Percentiles rank a stretch among this genome's conserved stretches.
phyloP scores from a whole-genome alignment of 257 asterid species.

The Gardenia jasminoides region DNA sequence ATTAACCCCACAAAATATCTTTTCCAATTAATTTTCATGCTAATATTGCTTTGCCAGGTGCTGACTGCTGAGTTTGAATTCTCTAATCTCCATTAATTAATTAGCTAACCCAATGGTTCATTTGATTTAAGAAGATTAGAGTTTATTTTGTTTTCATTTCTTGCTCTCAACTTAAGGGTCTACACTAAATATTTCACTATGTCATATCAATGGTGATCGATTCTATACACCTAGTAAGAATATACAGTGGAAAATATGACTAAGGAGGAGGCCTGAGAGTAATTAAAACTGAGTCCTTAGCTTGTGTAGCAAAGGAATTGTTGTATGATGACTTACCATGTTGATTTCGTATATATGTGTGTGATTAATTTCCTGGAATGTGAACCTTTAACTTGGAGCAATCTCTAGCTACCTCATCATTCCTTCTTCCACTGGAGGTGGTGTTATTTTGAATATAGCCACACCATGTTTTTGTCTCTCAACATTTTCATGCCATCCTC shows the following conservation, averaged over 20 bases:
- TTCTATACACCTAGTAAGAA: too few species aligned
- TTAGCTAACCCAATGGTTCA: too few species aligned
- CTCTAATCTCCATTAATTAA: too few species aligned
- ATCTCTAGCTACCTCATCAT: conserved; percentile 15
- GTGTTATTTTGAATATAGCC: conserved; percentile 19
- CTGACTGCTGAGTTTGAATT: too few species aligned
- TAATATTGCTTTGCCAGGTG: too few species aligned
- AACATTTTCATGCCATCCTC: conserved; percentile 23
- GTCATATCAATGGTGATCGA: background rate
- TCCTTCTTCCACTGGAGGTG: conserved; percentile 19
- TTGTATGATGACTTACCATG: background rate
- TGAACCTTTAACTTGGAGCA: background rate
- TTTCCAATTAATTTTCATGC: too few species aligned
- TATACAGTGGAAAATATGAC: too few species aligned
- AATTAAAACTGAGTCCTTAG: background rate
- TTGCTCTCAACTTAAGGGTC: background rate
- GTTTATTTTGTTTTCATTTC: too few species aligned
- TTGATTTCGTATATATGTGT: background rate
- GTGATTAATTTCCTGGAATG: background rate
- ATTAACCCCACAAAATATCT: too few species aligned
- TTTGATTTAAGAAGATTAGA: too few species aligned
- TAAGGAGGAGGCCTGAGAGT: background rate
- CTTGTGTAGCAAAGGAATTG: background rate
- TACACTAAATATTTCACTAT: too few species aligned
- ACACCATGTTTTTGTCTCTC: conserved; percentile 18